These are phyloP conservation scores for Ichthyophthirius multifiliis DNA, from an alignment of 169 alveolate genomes.

Conservation along the genomic window DNA sequence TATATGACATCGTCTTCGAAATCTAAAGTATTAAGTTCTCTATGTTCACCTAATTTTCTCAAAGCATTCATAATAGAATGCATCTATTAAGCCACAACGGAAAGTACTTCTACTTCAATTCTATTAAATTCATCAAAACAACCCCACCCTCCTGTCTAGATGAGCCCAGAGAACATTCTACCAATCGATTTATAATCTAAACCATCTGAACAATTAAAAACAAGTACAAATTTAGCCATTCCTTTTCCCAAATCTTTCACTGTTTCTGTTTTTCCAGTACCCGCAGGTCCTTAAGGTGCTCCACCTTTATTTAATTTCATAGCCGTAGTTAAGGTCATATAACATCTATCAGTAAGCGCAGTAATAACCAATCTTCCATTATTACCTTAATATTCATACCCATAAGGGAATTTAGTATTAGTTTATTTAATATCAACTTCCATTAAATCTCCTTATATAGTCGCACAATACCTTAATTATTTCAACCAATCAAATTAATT, in stretches of 20 bases:
- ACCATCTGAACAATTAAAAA: slow-evolving; percentile 95
- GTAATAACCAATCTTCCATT: slow-evolving; percentile 95
- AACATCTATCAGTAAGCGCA: slow-evolving; percentile 96
- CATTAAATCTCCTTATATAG: slow-evolving; percentile 13
- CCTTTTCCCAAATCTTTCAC: slow-evolving; percentile 95
- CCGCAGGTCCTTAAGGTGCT: slow-evolving; percentile 98
- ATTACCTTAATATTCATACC: slow-evolving; percentile 97
- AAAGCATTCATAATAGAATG: slow-evolving; percentile 88
- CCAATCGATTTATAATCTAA: slow-evolving; percentile 93
- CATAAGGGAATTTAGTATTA: slow-evolving; percentile 92
- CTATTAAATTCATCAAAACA: slow-evolving; percentile 98
- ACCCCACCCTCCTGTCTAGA: slow-evolving; percentile 96
- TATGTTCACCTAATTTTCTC: slow-evolving; percentile 50
- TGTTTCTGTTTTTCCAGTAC: slow-evolving; percentile 98
- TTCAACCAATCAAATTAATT: slow-evolving; percentile 93
- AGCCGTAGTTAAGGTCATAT: slow-evolving; percentile 94
- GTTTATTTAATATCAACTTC: slow-evolving; percentile 88
- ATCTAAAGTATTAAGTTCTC: slow-evolving; percentile 61
- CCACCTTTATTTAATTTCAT: slow-evolving; percentile 95
- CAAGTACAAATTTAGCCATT: slow-evolving; percentile 94
- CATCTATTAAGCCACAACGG: slow-evolving; percentile 95
- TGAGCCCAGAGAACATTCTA: slow-evolving; percentile 94
- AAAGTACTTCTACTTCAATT: slow-evolving; percentile 94
- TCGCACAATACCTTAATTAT: slow-evolving; percentile 85
- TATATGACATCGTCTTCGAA: slow-evolving; percentile 78